These are phyloP conservation scores for Cordyceps javanica DNA, from an alignment of 2,329 filamentous ascomycete species.

Conservation along the genomic window DNA sequence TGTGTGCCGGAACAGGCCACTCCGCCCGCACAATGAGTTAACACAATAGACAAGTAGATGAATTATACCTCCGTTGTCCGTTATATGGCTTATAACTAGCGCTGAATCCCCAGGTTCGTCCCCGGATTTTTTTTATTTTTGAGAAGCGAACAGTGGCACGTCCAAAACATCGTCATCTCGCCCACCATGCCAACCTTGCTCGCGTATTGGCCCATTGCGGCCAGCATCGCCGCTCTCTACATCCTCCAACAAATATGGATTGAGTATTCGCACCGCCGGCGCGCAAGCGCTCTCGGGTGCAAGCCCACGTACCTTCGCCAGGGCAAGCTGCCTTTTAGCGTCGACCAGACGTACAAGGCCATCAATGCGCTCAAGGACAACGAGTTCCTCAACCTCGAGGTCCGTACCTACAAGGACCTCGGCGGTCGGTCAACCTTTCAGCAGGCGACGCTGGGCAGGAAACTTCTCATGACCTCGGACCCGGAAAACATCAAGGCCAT, in stretches of 20 bases:
- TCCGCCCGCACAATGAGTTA: too few species aligned
- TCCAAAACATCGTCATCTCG: neutral
- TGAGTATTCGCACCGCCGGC: neutral
- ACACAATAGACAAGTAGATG: neutral
- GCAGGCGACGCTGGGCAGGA: constrained; percentile 10
- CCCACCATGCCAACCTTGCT: neutral
- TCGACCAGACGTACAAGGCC: neutral
- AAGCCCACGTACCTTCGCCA: neutral
- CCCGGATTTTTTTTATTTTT: neutral
- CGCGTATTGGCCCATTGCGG: constrained; percentile 3
- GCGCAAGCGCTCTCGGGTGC: constrained; percentile 1
- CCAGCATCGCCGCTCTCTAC: neutral
- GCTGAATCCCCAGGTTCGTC: neutral
- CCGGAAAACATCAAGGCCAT: constrained; percentile 45
- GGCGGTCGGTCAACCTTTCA: constrained; percentile 8
- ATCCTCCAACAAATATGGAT: neutral
- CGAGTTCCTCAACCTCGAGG: neutral
- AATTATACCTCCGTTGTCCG: neutral
- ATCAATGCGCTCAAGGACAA: neutral
- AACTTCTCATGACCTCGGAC: constrained; percentile 24
- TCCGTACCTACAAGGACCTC: neutral
- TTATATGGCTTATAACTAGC: neutral
- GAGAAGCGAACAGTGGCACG: too few species aligned
- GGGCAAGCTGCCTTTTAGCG: neutral
- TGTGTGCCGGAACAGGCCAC: neutral